These are phyloP conservation scores for Austroboletus rostrupii DNA, from an alignment of 1,284 basidiomycete species.

Conservation along the genomic window DNA sequence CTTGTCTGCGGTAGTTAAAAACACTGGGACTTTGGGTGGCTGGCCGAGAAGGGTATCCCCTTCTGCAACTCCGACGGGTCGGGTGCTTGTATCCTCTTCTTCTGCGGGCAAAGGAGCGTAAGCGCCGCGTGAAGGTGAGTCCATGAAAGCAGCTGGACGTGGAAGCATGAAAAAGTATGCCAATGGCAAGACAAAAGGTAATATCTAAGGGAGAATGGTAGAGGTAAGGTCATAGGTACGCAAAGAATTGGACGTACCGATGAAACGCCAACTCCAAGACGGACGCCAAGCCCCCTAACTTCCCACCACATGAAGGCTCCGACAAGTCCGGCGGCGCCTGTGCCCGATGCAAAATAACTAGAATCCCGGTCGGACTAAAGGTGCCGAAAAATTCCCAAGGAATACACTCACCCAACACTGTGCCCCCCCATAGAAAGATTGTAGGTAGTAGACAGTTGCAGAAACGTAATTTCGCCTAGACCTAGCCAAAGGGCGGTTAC, in stretches of 20 bases:
- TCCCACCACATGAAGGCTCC: conserved; percentile 97
- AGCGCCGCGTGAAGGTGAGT: conserved; percentile 39
- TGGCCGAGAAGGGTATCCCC: conserved; percentile 27
- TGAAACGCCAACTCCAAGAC: conserved; percentile 77
- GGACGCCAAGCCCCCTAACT: conserved; percentile 81
- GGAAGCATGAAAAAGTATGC: conserved; percentile 78
- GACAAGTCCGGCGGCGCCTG: conserved; percentile 89
- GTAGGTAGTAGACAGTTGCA: conserved; percentile 89
- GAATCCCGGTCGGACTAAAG: background rate
- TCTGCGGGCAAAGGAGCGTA: conserved; percentile 51
- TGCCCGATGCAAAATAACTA: conserved; percentile 87
- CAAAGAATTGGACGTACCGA: conserved; percentile 45
- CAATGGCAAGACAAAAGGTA: conserved; percentile 74
- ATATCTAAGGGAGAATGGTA: conserved; percentile 43
- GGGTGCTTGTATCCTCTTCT: conserved; percentile 35
- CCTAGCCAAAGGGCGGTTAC: conserved; percentile 39
- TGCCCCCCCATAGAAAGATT: conserved; percentile 66
- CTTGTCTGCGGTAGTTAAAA: conserved; percentile 69
- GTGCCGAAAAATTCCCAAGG: background rate
- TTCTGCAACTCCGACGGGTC: conserved; percentile 37
- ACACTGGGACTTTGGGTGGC: conserved; percentile 34
- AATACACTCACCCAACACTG: conserved; percentile 57
- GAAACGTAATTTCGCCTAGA: conserved; percentile 90
- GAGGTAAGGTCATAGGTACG: background rate
- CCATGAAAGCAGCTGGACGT: conserved; percentile 44